Evolutionary conservation across 305 asterid species (phyloP).

Genomic region (Fraxinus ornus): DNA sequence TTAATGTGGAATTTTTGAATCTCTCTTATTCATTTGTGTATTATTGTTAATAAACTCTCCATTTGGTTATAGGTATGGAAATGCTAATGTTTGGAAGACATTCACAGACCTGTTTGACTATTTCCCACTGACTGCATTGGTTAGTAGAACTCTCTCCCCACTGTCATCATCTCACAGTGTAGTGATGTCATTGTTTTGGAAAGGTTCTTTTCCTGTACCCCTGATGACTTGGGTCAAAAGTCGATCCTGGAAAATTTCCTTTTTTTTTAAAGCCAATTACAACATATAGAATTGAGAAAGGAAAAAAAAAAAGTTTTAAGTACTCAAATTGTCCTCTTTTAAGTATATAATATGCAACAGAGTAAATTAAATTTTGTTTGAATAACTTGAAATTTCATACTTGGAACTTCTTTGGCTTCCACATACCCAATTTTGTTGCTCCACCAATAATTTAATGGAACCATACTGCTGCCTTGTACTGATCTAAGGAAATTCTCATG

Average conservation of each 20-base stretch:
- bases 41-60: neutral
- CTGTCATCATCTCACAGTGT: constrained; percentile 9
- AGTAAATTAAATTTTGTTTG: neutral
- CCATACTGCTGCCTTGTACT: neutral
- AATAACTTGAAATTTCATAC: neutral
- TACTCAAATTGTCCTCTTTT: neutral
- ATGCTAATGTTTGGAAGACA: constrained; percentile 78
- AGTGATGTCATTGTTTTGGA: neutral
- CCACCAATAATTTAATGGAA: neutral
- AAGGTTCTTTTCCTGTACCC: constrained; percentile 5
- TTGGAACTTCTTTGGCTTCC: neutral
- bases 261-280: neutral
- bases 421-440: neutral
- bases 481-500: neutral
- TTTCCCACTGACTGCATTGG: constrained; percentile 76
- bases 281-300: neutral
- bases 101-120: constrained; percentile 78
- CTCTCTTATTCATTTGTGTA: neutral
- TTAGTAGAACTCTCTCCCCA: constrained; percentile 33
- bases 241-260: neutral
- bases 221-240: constrained; percentile 7
- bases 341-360: neutral
- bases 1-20: constrained; percentile 10
- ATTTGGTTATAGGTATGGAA: constrained; percentile 53
- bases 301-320: neutral